Conservation (phyloP, 225 moss, liverwort and hornwort genomes). For the Rhytidiadelphus loreus region DNA sequence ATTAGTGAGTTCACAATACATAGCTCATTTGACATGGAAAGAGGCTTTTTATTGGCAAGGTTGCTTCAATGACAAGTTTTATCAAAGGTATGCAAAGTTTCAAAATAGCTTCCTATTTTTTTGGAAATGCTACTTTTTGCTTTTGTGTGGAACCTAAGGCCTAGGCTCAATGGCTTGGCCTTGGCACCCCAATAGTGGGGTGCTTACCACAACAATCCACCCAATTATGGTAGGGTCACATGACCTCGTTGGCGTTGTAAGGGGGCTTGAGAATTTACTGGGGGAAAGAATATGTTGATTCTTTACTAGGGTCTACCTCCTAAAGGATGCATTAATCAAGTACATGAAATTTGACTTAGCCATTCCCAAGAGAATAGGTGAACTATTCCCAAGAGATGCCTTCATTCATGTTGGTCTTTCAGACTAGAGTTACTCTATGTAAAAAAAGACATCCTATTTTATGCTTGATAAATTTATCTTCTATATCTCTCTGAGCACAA, state of each 20-base stretch:
- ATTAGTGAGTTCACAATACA: neutral
- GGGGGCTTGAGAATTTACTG: accelerated
- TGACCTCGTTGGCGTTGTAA: neutral
- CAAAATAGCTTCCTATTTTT: neutral
- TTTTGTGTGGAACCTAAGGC: accelerated
- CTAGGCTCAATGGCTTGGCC: neutral
- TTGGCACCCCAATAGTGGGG: accelerated
- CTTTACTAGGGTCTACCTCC: accelerated
- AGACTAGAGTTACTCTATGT: neutral
- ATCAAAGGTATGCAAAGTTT: neutral
- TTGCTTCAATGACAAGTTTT: accelerated
- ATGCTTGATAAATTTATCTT: no score
- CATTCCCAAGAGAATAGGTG: neutral
- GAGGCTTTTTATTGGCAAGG: accelerated
- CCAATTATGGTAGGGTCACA: neutral
- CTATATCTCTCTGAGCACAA: no score
- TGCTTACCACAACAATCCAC: neutral
- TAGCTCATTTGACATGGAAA: neutral
- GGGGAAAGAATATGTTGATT: neutral
- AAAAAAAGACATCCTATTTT: no score
- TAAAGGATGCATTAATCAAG: neutral
- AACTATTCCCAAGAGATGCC: neutral
- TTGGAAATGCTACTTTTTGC: neutral
- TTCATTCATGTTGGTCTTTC: accelerated
- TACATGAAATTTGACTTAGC: neutral